Conservation (phyloP, 2,329 filamentous ascomycete genomes). For the Trichoderma arundinaceum region DNA sequence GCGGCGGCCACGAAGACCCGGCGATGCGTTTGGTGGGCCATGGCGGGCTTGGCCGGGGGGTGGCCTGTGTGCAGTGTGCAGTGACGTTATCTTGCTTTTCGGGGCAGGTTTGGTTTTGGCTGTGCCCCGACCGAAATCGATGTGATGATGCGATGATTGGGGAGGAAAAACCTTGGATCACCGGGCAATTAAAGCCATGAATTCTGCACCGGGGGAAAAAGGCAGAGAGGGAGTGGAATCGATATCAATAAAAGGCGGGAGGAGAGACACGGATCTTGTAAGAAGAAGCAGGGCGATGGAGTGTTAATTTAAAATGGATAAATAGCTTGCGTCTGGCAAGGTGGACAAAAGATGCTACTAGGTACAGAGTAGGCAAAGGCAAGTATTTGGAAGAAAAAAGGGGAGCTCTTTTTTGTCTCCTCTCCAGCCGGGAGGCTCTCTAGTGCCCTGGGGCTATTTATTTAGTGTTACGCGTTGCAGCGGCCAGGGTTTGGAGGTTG, state of each 20-base stretch:
- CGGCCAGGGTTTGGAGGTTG: too few relatives aligned
- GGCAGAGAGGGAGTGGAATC: too few relatives aligned
- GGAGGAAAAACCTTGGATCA: neutral
- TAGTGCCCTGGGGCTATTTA: neutral
- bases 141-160: slow-evolving; percentile 19
- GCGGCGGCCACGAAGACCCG: slow-evolving; percentile 42
- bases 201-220: neutral
- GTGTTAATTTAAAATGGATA: neutral
- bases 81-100: slow-evolving; percentile 1
- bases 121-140: neutral
- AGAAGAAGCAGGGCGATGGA: neutral
- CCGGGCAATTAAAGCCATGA: slow-evolving; percentile 1
- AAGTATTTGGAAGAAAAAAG: too few relatives aligned
- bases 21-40: slow-evolving; percentile 39
- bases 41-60: slow-evolving; percentile 30
- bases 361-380: too few relatives aligned
- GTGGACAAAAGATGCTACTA: too few relatives aligned
- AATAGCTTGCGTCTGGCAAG: neutral
- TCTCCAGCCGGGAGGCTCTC: neutral
- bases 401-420: neutral
- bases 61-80: neutral
- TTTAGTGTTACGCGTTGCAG: too few relatives aligned
- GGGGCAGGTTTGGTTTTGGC: neutral
- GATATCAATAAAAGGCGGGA: neutral
- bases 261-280: neutral